Conservation (phyloP, 2,329 filamentous ascomycete species). For the Fusarium cicatricum region DNA sequence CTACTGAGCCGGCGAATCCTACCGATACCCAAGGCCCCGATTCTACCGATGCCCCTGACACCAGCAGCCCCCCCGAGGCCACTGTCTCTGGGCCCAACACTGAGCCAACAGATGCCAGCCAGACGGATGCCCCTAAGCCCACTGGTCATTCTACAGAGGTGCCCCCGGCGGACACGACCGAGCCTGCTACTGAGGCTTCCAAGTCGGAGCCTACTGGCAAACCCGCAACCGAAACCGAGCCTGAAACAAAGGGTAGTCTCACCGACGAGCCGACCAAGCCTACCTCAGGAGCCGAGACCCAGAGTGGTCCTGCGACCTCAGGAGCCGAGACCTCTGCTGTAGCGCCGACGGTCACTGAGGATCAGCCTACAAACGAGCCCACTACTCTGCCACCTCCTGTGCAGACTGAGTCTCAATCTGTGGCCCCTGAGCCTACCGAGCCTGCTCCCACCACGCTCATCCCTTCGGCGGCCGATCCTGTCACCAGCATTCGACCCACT, state of each 20-base stretch:
- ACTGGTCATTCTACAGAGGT: conserved; percentile 2
- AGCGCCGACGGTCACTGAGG: conserved; percentile 3
- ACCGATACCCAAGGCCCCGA: too few species aligned
- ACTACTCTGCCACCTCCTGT: conserved; percentile 22
- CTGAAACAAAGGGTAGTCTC: conserved; percentile 25
- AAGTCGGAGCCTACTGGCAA: conserved; percentile 2
- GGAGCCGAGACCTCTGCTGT: conserved; percentile 6
- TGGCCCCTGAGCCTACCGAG: conserved; percentile 1
- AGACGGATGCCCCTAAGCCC: too few species aligned
- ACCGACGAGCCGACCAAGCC: conserved; percentile 22
- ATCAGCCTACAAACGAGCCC: conserved; percentile 17
- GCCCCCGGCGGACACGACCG: conserved; percentile 13
- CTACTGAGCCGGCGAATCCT: too few species aligned
- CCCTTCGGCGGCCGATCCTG: conserved; percentile 29
- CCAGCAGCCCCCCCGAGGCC: not conserved
- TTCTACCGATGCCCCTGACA: too few species aligned
- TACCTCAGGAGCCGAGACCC: conserved; percentile 6
- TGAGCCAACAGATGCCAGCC: conserved; percentile 14
- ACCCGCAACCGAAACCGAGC: conserved; percentile 22
- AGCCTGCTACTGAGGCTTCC: conserved; percentile 22
- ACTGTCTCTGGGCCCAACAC: not conserved
- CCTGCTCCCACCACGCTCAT: conserved; percentile 32
- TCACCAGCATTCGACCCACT: conserved; percentile 54
- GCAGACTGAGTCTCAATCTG: conserved; percentile 9
- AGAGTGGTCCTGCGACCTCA: not conserved